Evolutionary conservation across 1,284 basidiomycete species (phyloP).

Genomic region (Ustilago crameri): DNA sequence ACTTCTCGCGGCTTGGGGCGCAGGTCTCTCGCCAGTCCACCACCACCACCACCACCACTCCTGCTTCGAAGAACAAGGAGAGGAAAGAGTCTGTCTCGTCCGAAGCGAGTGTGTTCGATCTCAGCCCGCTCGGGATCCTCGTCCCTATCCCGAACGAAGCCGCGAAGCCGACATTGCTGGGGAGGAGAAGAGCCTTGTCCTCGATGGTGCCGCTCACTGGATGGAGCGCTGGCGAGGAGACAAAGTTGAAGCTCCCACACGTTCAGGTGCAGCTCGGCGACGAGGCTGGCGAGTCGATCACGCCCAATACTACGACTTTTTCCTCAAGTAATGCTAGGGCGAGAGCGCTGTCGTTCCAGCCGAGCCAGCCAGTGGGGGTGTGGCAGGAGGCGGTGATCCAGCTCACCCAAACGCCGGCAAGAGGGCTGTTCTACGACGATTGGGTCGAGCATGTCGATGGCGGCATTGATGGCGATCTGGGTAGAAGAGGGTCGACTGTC

Average conservation of each 20-base stretch:
- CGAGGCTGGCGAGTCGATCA: constrained; percentile 3
- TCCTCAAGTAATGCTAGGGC: constrained; percentile 9
- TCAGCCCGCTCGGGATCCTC: constrained; percentile 28
- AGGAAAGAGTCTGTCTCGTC: constrained; percentile 12
- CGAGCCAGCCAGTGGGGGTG: constrained; percentile 3
- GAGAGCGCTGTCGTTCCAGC: constrained; percentile 16
- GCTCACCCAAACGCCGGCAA: background rate
- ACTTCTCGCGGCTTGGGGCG: constrained; percentile 17
- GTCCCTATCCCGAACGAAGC: constrained; percentile 2
- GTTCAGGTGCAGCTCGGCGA: constrained; percentile 10
- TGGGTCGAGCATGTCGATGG: constrained; percentile 29
- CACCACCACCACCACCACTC: too few relatives aligned
- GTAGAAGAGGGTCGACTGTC: constrained; percentile 8
- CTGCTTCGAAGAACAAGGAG: too few relatives aligned
- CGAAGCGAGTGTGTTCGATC: constrained; percentile 21
- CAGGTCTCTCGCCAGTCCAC: constrained; percentile 13
- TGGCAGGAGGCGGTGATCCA: constrained; percentile 29
- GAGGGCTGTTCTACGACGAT: constrained; percentile 27
- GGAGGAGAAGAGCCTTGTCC: constrained; percentile 23
- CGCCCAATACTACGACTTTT: constrained; percentile 26
- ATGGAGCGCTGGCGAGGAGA: constrained; percentile 25
- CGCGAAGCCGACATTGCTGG: background rate
- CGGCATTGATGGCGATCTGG: constrained; percentile 25
- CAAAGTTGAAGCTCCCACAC: constrained; percentile 11
- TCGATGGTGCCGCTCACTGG: constrained; percentile 34